Evolutionary conservation across 2,329 filamentous ascomycete species (phyloP), one percentile per base, ranked within the genome.

Genomic region (Penicillium crustosum): DNA sequence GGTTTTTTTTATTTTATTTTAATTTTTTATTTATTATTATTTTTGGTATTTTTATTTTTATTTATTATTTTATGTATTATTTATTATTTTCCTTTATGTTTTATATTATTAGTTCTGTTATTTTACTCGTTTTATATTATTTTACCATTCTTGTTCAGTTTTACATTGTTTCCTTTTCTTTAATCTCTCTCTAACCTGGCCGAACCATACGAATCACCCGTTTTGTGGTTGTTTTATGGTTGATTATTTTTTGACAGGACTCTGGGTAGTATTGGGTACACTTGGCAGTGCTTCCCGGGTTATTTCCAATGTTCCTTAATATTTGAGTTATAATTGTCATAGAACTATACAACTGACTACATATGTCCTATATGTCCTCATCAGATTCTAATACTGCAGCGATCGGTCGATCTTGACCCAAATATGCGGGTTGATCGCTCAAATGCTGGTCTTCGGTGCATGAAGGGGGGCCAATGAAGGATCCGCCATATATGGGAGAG

Each of bases 341-440:
- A 31, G 6, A 13, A 12, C 36, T 21, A 41, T 41, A 21, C 19
- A 21, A 42, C 3, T 23, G 23, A 21, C 13, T 23, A 15, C n/a
- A 31, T 21, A 47, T 33, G 12, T 33, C 21, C 36, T 17, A 31
- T 21, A 47, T 33, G 12, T 33, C 21, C 36, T 17, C 5, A 17
- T 15, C 23, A 23, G 41, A 58, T 36, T 48, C 38, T 44, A 21
- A 55, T 33, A 47, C 45, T 51, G 45, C 45, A 60, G 49, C 57
- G 56, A 64, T 64, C 57, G 55, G 61, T 58, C 58, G 61, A 65
- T 66, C 62, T 15, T 49, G 50, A 59, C 57, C 59, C 54, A 54
- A 47, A 55, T 49, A 60, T 63, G 61, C 61, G 62, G 59, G 59
- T 61, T 64, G 64, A 66, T 66, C 64, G 47, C 60, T 61, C 35